These are phyloP conservation scores for Yarrowia osloensis DNA, from an alignment of 805 yeast species.

Conservation along the genomic window DNA sequence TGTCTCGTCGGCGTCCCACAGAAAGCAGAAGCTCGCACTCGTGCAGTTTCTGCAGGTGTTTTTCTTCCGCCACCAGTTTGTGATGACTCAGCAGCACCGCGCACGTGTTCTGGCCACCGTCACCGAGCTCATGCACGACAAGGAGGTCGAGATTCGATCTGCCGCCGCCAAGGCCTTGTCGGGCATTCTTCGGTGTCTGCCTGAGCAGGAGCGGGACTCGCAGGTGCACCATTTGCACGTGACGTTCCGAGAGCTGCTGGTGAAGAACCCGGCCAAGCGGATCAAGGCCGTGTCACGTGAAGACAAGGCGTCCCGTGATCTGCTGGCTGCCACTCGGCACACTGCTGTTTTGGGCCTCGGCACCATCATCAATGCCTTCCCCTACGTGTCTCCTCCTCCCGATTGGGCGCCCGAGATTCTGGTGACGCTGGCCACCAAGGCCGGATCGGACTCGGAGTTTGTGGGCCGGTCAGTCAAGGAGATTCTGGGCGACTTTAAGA, in stretches of 20 bases:
- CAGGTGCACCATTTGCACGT: constrained; percentile 48
- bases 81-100: constrained; percentile 53
- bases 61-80: constrained; percentile 66
- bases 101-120: constrained; percentile 54
- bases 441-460: constrained; percentile 71
- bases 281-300: neutral
- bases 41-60: constrained; percentile 71
- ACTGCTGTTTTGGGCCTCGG: constrained; percentile 90
- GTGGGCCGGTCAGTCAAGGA: constrained; percentile 84
- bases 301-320: constrained; percentile 3
- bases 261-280: neutral
- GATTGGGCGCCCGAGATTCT: constrained; percentile 79
- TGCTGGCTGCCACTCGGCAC: constrained; percentile 50
- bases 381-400: constrained; percentile 90
- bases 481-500: constrained; percentile 78
- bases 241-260: constrained; percentile 42
- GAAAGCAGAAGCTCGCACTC: constrained; percentile 66
- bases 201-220: constrained; percentile 47
- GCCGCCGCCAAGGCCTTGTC: constrained; percentile 73
- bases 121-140: constrained; percentile 56
- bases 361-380: constrained; percentile 83
- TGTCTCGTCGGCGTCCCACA: constrained; percentile 44
- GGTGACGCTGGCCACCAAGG: constrained; percentile 66
- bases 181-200: constrained; percentile 70
- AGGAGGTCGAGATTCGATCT: constrained; percentile 73